Percentiles rank a stretch among this genome's conserved stretches.
Evolutionary conservation across 2,329 filamentous ascomycete species (phyloP).

Genomic region (Pleurostoma richardsiae): DNA sequence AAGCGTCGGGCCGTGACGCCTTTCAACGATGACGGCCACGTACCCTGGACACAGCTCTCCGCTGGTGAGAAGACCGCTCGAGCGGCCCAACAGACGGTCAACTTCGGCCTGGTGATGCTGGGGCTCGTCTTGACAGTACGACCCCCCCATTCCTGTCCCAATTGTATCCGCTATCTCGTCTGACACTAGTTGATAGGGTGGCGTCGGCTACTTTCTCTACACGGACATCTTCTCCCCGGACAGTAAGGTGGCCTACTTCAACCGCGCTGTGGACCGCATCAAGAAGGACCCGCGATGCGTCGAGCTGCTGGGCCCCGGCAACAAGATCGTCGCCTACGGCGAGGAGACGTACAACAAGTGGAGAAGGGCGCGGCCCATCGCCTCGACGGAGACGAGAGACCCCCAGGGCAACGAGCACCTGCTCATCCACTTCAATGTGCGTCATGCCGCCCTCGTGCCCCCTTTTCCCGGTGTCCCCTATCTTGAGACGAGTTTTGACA

Average conservation of each 20-base stretch:
- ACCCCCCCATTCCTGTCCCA: conserved; percentile 3
- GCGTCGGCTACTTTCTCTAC: conserved; percentile 75
- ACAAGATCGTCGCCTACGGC: conserved; percentile 75
- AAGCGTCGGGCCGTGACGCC: conserved; percentile 71
- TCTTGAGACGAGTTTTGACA: conserved; percentile 14
- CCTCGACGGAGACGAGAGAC: conserved; percentile 66
- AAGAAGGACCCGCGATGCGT: conserved; percentile 67
- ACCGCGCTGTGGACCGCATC: conserved; percentile 76
- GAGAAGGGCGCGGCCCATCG: conserved; percentile 60
- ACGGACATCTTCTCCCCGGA: conserved; percentile 78
- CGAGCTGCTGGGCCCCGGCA: conserved; percentile 67
- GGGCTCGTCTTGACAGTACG: conserved; percentile 73
- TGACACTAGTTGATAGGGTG: conserved; percentile 44
- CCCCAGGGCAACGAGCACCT: conserved; percentile 73
- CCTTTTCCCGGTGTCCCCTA: neutral
- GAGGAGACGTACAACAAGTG: conserved; percentile 79
- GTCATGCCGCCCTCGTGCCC: conserved; percentile 15
- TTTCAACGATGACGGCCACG: conserved; percentile 77
- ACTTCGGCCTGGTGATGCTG: conserved; percentile 71
- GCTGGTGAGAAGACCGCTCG: conserved; percentile 73
- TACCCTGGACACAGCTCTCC: conserved; percentile 76
- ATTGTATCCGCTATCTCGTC: conserved; percentile 2
- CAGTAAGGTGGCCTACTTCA: conserved; percentile 84
- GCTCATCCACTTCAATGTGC: conserved; percentile 77
- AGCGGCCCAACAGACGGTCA: conserved; percentile 86